Evolutionary conservation across 768 basidiomycete species (phyloP).

Genomic region (Lyophyllum shimeji): DNA sequence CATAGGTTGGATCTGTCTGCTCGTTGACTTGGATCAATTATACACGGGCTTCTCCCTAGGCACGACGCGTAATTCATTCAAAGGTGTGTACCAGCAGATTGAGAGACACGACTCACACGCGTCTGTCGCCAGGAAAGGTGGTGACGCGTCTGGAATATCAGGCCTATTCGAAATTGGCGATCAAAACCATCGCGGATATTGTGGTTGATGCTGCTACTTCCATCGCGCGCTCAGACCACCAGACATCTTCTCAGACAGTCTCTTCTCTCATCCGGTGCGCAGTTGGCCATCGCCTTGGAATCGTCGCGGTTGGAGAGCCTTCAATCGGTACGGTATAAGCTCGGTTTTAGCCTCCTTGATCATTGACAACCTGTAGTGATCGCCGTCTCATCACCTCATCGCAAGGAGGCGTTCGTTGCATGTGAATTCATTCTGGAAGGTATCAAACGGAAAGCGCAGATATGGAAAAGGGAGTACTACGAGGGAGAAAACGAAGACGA

Average conservation of each 20-base stretch:
- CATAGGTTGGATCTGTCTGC: constrained; percentile 46
- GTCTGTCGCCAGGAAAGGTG: constrained; percentile 49
- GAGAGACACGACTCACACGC: neutral
- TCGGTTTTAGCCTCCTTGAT: neutral
- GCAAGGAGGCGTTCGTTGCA: constrained; percentile 76
- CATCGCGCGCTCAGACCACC: constrained; percentile 44
- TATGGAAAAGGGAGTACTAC: constrained; percentile 93
- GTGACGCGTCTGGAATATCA: constrained; percentile 81
- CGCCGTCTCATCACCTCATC: constrained; percentile 81
- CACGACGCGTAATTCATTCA: constrained; percentile 83
- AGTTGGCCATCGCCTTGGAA: constrained; percentile 76
- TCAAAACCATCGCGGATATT: constrained; percentile 73
- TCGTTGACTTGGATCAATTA: neutral
- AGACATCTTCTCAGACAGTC: constrained; percentile 20
- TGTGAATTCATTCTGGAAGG: constrained; percentile 86
- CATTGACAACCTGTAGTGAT: constrained; percentile 47
- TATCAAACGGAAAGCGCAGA: constrained; percentile 79
- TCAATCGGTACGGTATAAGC: constrained; percentile 53
- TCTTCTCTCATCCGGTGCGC: constrained; percentile 54
- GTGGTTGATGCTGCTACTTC: constrained; percentile 43
- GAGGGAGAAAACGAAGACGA: constrained; percentile 61
- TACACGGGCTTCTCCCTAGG: constrained; percentile 25
- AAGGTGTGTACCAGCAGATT: constrained; percentile 45
- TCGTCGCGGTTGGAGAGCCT: constrained; percentile 74
- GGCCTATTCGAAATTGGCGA: constrained; percentile 77